These are phyloP conservation scores for Herpetospermum pedunculosum DNA, from an alignment of 306 rosid genomes.

Conservation along the genomic window DNA sequence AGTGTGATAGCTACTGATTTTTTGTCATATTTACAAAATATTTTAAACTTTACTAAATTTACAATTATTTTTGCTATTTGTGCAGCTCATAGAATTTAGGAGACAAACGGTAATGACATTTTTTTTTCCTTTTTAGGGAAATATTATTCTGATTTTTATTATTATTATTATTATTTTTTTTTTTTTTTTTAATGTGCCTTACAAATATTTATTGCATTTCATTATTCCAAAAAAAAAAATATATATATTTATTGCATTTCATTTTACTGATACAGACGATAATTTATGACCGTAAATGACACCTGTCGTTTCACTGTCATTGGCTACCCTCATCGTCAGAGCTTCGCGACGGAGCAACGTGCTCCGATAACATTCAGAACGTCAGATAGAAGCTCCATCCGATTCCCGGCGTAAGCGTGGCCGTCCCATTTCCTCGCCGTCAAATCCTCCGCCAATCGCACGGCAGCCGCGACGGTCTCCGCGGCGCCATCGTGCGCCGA, in stretches of 20 bases:
- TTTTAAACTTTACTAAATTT: no score
- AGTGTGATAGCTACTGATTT: no score
- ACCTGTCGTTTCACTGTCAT: not conserved
- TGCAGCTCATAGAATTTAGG: no score
- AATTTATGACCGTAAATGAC: not conserved
- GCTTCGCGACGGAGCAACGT: slow-evolving; percentile 9
- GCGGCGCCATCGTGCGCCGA: slow-evolving; percentile 40
- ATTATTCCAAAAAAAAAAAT: no score
- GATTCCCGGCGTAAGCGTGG: slow-evolving; percentile 51
- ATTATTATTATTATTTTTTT: no score
- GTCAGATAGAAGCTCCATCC: slow-evolving; percentile 24
- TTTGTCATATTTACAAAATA: no score
- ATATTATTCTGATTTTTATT: no score
- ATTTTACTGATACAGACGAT: not conserved
- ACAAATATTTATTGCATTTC: not conserved
- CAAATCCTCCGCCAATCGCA: slow-evolving; percentile 25
- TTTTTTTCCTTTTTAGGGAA: no score
- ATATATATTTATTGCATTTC: not conserved
- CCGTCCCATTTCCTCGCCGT: slow-evolving; percentile 52
- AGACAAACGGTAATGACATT: no score
- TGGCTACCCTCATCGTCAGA: slow-evolving; percentile 15
- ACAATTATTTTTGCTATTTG: no score
- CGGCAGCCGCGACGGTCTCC: slow-evolving; percentile 50
- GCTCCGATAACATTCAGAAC: slow-evolving; percentile 22
- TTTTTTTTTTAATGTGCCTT: no score